Evolutionary conservation across 2,329 filamentous ascomycete species (phyloP).

Genomic region (Fusarium nodosum): DNA sequence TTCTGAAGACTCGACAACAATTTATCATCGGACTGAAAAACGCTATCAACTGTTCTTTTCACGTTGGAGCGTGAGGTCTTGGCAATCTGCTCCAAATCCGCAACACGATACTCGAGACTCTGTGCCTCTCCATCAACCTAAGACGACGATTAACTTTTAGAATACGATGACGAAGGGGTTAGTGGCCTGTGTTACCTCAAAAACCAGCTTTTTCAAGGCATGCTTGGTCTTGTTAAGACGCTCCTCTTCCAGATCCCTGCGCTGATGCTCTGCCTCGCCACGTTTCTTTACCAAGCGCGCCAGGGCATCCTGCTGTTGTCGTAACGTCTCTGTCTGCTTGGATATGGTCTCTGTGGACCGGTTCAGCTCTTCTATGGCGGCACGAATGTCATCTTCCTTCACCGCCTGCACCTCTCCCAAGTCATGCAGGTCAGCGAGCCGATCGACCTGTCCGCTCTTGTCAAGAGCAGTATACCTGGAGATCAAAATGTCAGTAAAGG

Average conservation of each 20-base stretch:
- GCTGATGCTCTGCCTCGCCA: conserved; percentile 49
- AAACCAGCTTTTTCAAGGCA: conserved; percentile 58
- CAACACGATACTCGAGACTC: conserved; percentile 60
- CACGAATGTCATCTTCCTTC: conserved; percentile 70
- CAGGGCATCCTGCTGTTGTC: conserved; percentile 73
- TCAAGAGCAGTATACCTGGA: conserved; percentile 65
- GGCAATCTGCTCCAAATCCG: conserved; percentile 66
- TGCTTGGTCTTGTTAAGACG: conserved; percentile 53
- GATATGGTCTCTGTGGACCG: conserved; percentile 74
- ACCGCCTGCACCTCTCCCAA: conserved; percentile 64
- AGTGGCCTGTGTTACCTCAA: conserved; percentile 54
- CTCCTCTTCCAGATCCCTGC: conserved; percentile 50
- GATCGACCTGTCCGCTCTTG: conserved; percentile 62
- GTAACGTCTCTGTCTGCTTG: conserved; percentile 72
- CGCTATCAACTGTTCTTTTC: conserved; percentile 62
- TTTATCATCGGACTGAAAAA: conserved; percentile 73
- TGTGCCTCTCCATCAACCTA: conserved; percentile 65
- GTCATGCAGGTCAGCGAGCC: conserved; percentile 61
- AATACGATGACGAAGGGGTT: not conserved
- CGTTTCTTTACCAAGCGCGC: conserved; percentile 62
- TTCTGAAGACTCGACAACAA: conserved; percentile 75
- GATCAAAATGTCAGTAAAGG: conserved; percentile 21
- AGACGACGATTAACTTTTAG: not conserved
- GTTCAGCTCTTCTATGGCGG: conserved; percentile 74
- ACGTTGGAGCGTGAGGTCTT: conserved; percentile 61